Base-by-base conservation (phyloP, 169 alveolate genomes). In the Babesia sp. region DNA sequence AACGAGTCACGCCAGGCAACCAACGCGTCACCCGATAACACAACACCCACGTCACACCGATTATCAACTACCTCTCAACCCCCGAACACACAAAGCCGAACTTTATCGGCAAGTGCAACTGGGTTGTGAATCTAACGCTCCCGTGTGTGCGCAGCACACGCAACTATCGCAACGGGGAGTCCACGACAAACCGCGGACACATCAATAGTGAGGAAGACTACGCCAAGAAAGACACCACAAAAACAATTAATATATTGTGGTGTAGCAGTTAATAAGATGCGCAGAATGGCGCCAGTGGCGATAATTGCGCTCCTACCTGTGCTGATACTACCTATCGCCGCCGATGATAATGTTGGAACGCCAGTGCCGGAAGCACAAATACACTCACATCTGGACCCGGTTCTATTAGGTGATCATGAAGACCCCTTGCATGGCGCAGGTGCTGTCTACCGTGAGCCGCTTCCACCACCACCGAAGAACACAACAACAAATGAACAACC, bases 81-180 rank as follows among this genome's bases (percentile, higher is more conserved):
- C n/a, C 50, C 5, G 42, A 31, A 57, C 67, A 33, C 48, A 16
- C 50, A 1, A 18, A 22, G 67, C 48, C 67, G 50, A 57, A 16
- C 8, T 2, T 18, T 2, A 60, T 20, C 56, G 71, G 56, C 55
- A 42, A 37, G 36, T 29, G 36, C 41, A 44, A n/a, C 56, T 39
- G 56, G 55, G 37, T 6, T 3, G 71, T 48, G 71, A 60, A n/a
- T 14, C 29, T 1, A 12, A 16, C 41, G 14, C 54, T n/a, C 56
- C 61, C 51, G 74, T 64, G 74, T 64, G 74, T 37, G 74, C 74
- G 61, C 61, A 26, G 60, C 54, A 3, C 53, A 45, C 53, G 74
- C 44, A 46, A 41, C 60, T 64, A 64, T 64, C 74, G 74, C 74
- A 64, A 64, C 51, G 48, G 3, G 37, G 6, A 7, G 64, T 50